Evolutionary conservation across 192 early-diverging fungal genomes (phyloP), one percentile per base, ranked within the genome.

Genomic region (Entomortierella lignicola): DNA sequence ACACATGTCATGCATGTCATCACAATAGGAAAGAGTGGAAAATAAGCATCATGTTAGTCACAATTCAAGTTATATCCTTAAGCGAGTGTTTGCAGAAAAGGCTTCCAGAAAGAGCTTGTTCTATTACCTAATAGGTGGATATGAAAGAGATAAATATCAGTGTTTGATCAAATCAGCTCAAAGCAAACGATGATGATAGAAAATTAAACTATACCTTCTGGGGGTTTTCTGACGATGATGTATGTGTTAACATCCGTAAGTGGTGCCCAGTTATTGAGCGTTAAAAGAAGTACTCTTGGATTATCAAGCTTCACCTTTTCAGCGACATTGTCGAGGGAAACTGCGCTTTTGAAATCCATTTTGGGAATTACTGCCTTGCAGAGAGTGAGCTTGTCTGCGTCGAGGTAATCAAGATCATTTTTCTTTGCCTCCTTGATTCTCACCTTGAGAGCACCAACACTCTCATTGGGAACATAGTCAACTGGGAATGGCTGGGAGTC

Each of bases 81-180:
- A n/a, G 34, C 34, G 34, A 47, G 44, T n/a, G n/a, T n/a, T n/a
- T n/a, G n/a, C n/a, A n/a, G 20, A 47, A 47, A 47, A 47, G 44
- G 39, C 39, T 42, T 42, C 39, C 44, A 47, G 44, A 47, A 47
- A 47, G 44, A 47, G 44, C 44, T 47, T 47, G 44, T 47, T 47
- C 44, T 47, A 47, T 47, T 47, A 47, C 44, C 44, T 47, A 47
- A 47, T 47, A 47, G 44, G 44, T 47, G 44, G 15, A 47, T 47
- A 47, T 47, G 44, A 47, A 47, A 47, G 44, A 15, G 17, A 15
- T 47, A 47, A 47, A 47, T 15, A 58, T n/a, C 6, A 37, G 34
- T 37, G 31, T 39, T n/a, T 34, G 27, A 37, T 37, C 20, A 30
- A 30, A 58, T 2, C 30, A 31, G 8, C 32, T n/a, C n/a, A n/a